Percentiles rank a stretch among this genome's conserved stretches.
phyloP scores from a whole-genome alignment of 2,329 filamentous ascomycete species.

The Xylariomycetidae sp. region DNA sequence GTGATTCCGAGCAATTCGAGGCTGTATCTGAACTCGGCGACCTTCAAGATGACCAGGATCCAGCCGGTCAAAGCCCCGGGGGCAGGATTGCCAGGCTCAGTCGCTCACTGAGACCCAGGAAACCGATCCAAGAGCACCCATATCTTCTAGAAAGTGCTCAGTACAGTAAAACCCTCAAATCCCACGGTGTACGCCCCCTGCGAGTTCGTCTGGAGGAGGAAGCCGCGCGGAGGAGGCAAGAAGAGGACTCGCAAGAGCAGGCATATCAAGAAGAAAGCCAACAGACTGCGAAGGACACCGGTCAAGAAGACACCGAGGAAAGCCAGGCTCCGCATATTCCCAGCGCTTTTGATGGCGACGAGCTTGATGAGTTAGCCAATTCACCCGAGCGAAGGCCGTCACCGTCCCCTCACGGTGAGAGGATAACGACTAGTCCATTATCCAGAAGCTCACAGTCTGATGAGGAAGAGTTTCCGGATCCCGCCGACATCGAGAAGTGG shows the following conservation, averaged over 20 bases:
- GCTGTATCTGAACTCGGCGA: no score
- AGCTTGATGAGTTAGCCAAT: constrained; percentile 5
- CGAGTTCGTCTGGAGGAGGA: constrained; percentile 32
- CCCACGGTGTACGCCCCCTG: constrained; percentile 49
- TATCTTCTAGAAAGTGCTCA: constrained; percentile 51
- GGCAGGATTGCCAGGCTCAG: constrained; percentile 19
- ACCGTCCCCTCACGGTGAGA: constrained; percentile 6
- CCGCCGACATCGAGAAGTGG: constrained; percentile 25
- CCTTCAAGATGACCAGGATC: no score
- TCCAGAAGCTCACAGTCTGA: constrained; percentile 22
- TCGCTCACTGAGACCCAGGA: constrained; percentile 51
- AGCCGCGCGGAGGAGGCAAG: constrained; percentile 23
- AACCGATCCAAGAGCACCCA: constrained; percentile 56
- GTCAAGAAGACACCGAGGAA: constrained; percentile 28
- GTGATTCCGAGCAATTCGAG: no score
- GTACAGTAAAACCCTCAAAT: constrained; percentile 47
- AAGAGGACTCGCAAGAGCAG: constrained; percentile 41
- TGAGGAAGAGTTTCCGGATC: constrained; percentile 26
- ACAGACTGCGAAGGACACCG: constrained; percentile 23
- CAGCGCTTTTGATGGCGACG: constrained; percentile 12
- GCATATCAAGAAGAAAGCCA: constrained; percentile 50
- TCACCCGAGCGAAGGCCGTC: constrained; percentile 6
- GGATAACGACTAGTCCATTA: constrained; percentile 2
- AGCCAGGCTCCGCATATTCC: constrained; percentile 23
- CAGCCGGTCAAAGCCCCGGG: no score